Conservation (phyloP, 176 grass and related monocot genomes). For the Musa itinerans region DNA sequence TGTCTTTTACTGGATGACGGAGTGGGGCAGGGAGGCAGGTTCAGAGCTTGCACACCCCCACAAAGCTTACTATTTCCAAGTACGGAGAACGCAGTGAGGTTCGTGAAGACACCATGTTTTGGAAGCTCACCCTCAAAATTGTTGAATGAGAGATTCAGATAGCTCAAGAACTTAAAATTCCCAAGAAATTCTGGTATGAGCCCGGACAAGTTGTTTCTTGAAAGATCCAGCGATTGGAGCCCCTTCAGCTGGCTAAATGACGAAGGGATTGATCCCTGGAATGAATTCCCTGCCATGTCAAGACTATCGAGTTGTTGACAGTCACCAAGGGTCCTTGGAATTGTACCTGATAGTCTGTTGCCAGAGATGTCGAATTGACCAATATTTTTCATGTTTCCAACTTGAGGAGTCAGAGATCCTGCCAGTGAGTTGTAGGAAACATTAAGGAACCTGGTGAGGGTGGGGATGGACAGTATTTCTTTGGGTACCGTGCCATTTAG, state of each 20-base stretch:
- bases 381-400: conserved; percentile 28
- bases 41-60: neutral
- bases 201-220: conserved; percentile 22
- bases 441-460: neutral
- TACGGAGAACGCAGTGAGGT: neutral
- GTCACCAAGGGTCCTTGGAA: conserved; percentile 36
- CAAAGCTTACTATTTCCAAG: conserved; percentile 42
- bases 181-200: neutral
- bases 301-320: conserved; percentile 26
- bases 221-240: conserved; percentile 14
- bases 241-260: conserved; percentile 29
- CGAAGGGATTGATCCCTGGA: conserved; percentile 37
- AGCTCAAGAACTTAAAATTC: neutral
- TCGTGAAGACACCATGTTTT: conserved; percentile 11
- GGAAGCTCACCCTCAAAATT: conserved; percentile 37
- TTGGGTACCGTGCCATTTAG: neutral
- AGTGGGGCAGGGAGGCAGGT: conserved; percentile 2
- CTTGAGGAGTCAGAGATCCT: conserved; percentile 19
- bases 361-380: conserved; percentile 31
- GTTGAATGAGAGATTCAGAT: conserved; percentile 55
- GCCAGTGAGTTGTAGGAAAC: conserved; percentile 7
- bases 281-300: conserved; percentile 13
- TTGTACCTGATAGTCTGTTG: neutral
- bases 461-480: conserved; percentile 7
- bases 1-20: neutral